Evolutionary conservation across 2,329 filamentous ascomycete genomes (phyloP).

Genomic region (Epichloe typhina): DNA sequence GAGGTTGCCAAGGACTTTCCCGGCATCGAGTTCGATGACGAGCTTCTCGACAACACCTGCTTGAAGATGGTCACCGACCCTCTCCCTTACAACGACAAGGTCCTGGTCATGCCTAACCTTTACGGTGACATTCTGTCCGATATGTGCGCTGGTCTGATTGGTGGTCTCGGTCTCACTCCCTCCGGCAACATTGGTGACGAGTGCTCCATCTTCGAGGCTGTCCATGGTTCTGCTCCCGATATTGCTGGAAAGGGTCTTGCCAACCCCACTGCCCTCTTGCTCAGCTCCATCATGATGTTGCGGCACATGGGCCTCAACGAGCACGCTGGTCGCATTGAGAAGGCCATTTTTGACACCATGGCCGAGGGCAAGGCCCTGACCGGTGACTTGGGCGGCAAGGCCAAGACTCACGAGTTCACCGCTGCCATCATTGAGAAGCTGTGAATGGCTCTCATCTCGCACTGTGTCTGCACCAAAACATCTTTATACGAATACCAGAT

Average conservation of each 20-base stretch:
- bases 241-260: constrained; percentile 92
- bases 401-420: constrained; percentile 92
- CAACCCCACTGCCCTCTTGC: constrained; percentile 91
- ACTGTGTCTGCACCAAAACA: neutral
- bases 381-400: constrained; percentile 88
- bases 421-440: constrained; percentile 70
- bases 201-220: constrained; percentile 99
- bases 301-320: constrained; percentile 88
- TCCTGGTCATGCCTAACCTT: constrained; percentile 94
- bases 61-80: constrained; percentile 98
- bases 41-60: constrained; percentile 98
- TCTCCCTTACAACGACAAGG: constrained; percentile 95
- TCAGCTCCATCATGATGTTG: constrained; percentile 98
- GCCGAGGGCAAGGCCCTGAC: constrained; percentile 94
- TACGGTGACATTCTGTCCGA: constrained; percentile 99
- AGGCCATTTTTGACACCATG: constrained; percentile 87
- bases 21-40: constrained; percentile 87
- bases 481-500: neutral
- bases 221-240: constrained; percentile 93
- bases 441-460: constrained; percentile 24
- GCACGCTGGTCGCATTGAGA: constrained; percentile 80
- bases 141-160: constrained; percentile 97
- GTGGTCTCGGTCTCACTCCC: constrained; percentile 90
- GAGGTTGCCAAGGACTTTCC: constrained; percentile 93
- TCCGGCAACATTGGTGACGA: constrained; percentile 98